Evolutionary conservation across 2,329 filamentous ascomycete species (phyloP).

Genomic region (Beauveria varroae): DNA sequence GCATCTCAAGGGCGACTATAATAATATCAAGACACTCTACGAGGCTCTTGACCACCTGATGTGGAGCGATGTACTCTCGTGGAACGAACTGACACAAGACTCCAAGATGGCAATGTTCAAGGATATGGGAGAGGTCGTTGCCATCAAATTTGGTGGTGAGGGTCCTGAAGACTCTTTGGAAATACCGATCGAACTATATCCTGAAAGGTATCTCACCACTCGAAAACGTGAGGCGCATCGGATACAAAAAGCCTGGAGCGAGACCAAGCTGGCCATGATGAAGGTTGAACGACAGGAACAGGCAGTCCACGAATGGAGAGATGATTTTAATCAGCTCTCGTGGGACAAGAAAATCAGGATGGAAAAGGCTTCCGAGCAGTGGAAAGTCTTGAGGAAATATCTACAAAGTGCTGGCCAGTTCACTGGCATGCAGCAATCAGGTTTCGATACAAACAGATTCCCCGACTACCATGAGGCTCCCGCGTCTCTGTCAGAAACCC

Average conservation of each 20-base stretch:
- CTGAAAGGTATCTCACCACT: constrained; percentile 43
- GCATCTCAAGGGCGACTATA: constrained; percentile 20
- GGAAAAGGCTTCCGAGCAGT: constrained; percentile 23
- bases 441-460: constrained; percentile 30
- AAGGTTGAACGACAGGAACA: constrained; percentile 20
- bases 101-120: constrained; percentile 36
- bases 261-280: constrained; percentile 23
- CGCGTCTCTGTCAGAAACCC: constrained; percentile 26
- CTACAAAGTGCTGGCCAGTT: constrained; percentile 29
- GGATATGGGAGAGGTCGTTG: constrained; percentile 43
- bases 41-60: constrained; percentile 41
- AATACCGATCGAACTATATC: constrained; percentile 44
- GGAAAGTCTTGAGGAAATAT: constrained; percentile 26
- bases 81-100: constrained; percentile 26
- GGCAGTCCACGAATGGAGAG: constrained; percentile 21
- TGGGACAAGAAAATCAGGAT: constrained; percentile 25
- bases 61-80: constrained; percentile 36
- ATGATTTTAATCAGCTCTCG: constrained; percentile 19
- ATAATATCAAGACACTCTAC: constrained; percentile 10
- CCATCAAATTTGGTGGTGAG: constrained; percentile 36
- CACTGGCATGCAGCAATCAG: constrained; percentile 28
- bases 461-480: constrained; percentile 33
- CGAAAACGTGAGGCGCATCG: constrained; percentile 38
- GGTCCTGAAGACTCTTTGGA: constrained; percentile 38
- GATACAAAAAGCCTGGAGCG: constrained; percentile 32